These are phyloP conservation scores for Aspergillus costaricaensis DNA, from an alignment of 2,329 filamentous ascomycete genomes.

Conservation along the genomic window DNA sequence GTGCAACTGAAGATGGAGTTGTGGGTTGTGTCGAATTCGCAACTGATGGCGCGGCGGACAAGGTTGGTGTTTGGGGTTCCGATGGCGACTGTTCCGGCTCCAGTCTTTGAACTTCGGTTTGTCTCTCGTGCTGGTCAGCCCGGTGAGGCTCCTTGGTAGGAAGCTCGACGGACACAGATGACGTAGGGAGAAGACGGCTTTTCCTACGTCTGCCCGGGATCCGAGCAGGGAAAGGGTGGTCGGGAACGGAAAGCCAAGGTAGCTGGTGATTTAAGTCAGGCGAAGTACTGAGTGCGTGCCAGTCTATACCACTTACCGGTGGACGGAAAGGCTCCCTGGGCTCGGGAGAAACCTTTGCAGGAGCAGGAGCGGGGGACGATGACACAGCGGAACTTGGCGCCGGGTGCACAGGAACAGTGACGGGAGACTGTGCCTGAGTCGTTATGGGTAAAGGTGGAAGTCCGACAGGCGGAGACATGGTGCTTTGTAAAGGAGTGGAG, in stretches of 20 bases:
- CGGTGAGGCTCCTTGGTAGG: constrained; percentile 48
- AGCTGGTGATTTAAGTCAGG: constrained; percentile 40
- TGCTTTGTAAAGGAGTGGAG: constrained; percentile 39
- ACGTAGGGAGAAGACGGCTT: constrained; percentile 37
- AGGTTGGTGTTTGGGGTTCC: constrained; percentile 59
- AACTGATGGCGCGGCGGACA: constrained; percentile 61
- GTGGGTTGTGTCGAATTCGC: constrained; percentile 57
- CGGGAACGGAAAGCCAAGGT: constrained; percentile 62
- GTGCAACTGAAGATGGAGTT: constrained; percentile 56
- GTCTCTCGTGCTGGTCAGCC: constrained; percentile 23
- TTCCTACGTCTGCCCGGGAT: constrained; percentile 51
- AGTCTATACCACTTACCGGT: constrained; percentile 40
- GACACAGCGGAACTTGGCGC: constrained; percentile 36
- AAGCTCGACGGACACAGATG: constrained; percentile 48
- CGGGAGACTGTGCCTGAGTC: constrained; percentile 31
- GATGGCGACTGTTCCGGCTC: constrained; percentile 32
- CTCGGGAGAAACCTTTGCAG: constrained; percentile 26
- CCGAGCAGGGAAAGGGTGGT: constrained; percentile 56
- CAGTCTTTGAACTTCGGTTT: constrained; percentile 24
- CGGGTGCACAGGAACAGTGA: constrained; percentile 25
- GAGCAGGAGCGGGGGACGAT: constrained; percentile 32
- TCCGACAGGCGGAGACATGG: constrained; percentile 38
- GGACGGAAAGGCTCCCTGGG: constrained; percentile 52
- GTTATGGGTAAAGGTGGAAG: constrained; percentile 31
- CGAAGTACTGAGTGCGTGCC: neutral